Evolutionary conservation across 2,329 filamentous ascomycete genomes (phyloP).

Genomic region (Penicillium brasilianum): DNA sequence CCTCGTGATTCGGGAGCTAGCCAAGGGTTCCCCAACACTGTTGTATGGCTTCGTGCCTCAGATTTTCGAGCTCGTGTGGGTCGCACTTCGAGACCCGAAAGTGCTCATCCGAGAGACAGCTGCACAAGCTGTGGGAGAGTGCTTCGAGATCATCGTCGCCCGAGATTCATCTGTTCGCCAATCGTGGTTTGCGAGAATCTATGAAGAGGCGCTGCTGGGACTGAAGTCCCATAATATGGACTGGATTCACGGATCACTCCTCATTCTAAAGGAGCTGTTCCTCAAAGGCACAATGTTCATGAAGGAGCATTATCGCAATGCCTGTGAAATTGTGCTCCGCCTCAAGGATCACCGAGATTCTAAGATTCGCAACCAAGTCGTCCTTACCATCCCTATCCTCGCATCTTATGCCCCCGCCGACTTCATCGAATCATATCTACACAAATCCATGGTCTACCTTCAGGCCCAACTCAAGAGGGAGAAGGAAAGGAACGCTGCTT

Average conservation of each 20-base stretch:
- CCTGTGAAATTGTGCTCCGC: slow-evolving; percentile 88
- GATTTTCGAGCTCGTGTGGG: slow-evolving; percentile 96
- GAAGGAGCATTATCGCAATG: slow-evolving; percentile 90
- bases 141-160: slow-evolving; percentile 93
- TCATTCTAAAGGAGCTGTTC: slow-evolving; percentile 90
- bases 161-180: slow-evolving; percentile 87
- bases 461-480: slow-evolving; percentile 93
- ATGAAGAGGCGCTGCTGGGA: slow-evolving; percentile 79
- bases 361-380: slow-evolving; percentile 86
- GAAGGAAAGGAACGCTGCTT: slow-evolving; percentile 91
- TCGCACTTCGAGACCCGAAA: slow-evolving; percentile 85
- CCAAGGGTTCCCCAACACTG: slow-evolving; percentile 88
- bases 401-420: slow-evolving; percentile 91
- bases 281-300: slow-evolving; percentile 99
- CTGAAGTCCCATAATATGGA: slow-evolving; percentile 83
- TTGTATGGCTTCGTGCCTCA: slow-evolving; percentile 96
- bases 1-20: slow-evolving; percentile 85
- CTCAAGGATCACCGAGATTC: slow-evolving; percentile 92
- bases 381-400: slow-evolving; percentile 87
- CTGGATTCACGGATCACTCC: slow-evolving; percentile 87
- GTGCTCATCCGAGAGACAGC: slow-evolving; percentile 91
- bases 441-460: slow-evolving; percentile 96
- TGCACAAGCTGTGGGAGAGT: slow-evolving; percentile 90
- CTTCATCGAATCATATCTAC: slow-evolving; percentile 84
- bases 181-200: slow-evolving; percentile 88